Evolutionary conservation across 2,329 filamentous ascomycete species (phyloP).

Genomic region (Fusarium chuoi): DNA sequence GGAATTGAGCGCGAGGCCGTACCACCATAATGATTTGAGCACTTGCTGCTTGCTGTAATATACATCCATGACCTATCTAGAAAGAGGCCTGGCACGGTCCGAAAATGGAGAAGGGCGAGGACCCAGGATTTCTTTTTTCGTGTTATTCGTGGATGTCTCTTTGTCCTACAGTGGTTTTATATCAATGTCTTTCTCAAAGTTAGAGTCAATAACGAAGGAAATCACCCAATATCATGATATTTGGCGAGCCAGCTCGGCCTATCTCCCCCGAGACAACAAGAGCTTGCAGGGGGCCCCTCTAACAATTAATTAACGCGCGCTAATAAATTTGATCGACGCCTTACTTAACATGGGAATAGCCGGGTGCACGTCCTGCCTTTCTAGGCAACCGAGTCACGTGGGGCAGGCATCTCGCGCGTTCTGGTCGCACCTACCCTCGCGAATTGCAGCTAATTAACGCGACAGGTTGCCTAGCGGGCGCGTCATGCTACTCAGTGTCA

Average conservation of each 20-base stretch:
- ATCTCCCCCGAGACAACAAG: conserved; percentile 25
- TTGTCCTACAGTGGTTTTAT: conserved; percentile 9
- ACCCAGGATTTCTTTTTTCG: conserved; percentile 34
- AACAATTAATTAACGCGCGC: conserved; percentile 4
- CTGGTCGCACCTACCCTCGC: conserved; percentile 34
- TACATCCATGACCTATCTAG: conserved; percentile 47
- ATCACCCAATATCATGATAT: conserved; percentile 12
- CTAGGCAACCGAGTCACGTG: conserved; percentile 40
- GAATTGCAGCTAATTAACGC: conserved; percentile 51
- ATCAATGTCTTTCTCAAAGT: not conserved
- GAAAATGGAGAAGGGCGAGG: conserved; percentile 40
- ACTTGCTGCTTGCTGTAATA: conserved; percentile 47
- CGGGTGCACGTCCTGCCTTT: not conserved
- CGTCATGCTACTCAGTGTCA: conserved; percentile 47
- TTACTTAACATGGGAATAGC: not conserved
- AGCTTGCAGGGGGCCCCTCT: conserved; percentile 23
- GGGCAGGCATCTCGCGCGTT: conserved; percentile 31
- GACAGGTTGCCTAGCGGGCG: conserved; percentile 51
- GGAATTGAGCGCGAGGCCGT: conserved; percentile 20
- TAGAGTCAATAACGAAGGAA: not conserved
- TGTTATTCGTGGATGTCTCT: conserved; percentile 39
- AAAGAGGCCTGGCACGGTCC: conserved; percentile 40
- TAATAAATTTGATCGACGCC: conserved; percentile 15
- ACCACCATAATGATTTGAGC: conserved; percentile 48
- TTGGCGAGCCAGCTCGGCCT: conserved; percentile 22